Conservation (phyloP, 345 rosid species). For the Rhizophora apiculata region DNA sequence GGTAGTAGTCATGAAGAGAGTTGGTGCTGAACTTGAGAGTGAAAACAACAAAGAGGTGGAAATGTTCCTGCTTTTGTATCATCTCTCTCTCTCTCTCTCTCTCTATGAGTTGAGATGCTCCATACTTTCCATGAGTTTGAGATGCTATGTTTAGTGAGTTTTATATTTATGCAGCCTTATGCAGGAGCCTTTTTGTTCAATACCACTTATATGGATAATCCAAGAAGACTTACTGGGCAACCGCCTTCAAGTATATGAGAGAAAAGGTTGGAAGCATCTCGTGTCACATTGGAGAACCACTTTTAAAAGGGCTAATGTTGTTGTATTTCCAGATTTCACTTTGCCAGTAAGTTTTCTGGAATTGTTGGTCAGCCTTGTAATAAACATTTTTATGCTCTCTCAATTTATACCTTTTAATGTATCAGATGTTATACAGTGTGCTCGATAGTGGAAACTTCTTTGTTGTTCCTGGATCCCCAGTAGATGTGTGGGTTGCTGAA, state of each 20-base stretch:
- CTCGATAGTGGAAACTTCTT: slow-evolving; percentile 95
- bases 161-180: slow-evolving; percentile 87
- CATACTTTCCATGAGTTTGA: slow-evolving; percentile 21
- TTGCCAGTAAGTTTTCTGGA: slow-evolving; percentile 59
- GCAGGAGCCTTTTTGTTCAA: slow-evolving; percentile 93
- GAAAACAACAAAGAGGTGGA: no score
- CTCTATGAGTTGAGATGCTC: slow-evolving; percentile 6
- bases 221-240: slow-evolving; percentile 85
- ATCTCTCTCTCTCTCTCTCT: background rate
- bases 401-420: slow-evolving; percentile 30
- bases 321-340: slow-evolving; percentile 76
- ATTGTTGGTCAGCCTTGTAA: slow-evolving; percentile 10
- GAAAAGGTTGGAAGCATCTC: slow-evolving; percentile 57
- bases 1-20: background rate
- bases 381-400: slow-evolving; percentile 25
- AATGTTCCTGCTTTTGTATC: background rate
- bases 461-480: slow-evolving; percentile 90
- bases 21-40: background rate
- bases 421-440: slow-evolving; percentile 86
- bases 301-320: slow-evolving; percentile 69
- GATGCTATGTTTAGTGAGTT: slow-evolving; percentile 49
- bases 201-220: slow-evolving; percentile 90
- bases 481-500: slow-evolving; percentile 92
- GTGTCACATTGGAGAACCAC: slow-evolving; percentile 68
- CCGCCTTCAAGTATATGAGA: slow-evolving; percentile 64